Evolutionary conservation across 2,329 filamentous ascomycete species (phyloP), one percentile per base, ranked within the genome.

Genomic region (Ophiostoma fasciatum): DNA sequence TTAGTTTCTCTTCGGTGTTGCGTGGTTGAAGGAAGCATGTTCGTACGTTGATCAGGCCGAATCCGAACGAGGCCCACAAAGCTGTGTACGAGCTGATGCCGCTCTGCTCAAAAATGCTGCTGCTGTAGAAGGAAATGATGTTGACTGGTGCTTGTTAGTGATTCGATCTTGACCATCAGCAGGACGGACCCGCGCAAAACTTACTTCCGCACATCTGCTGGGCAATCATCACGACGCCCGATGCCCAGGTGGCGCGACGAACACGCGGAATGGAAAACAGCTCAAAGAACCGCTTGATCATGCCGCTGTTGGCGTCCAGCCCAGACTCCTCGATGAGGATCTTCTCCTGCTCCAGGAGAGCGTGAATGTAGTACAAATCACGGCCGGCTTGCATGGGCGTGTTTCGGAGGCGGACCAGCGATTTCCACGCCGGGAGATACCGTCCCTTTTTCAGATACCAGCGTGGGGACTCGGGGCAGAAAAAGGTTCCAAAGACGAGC

Each of bases 171-270:
- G 28, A 13, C 17, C 11, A 25, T 12, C 4, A 13, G 3, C 11
- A 13, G 4, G 6, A 22, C 20, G 10, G 20, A 20, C 2, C 3
- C 6, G 12, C 12, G 8, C 5, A 7, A 5, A 12, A 39, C 37
- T 13, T 36, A 38, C 35, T 54, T 26, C 54, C 70, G 46, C 74
- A 79, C 68, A 80, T 75, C 53, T 81, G 75, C 53, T 81, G 77
- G 0, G 74, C 74, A 47, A 81, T 74, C 83, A 92, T 92, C 45
- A 88, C 81, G 1, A 74, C 73, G 44, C 76, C 81, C 1, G 82
- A 79, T 6, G 82, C 83, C 21, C 81, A 64, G 4, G 76, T 87
- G 3, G 84, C 84, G 28, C 78, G 68, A 12, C 77, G 69, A 10
- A 81, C 62, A 31, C 79, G 69, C 2, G 78, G 75, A 38, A 83